phyloP scores from a whole-genome alignment of 495 filamentous ascomycete species.

The Neurospora hispaniola region DNA sequence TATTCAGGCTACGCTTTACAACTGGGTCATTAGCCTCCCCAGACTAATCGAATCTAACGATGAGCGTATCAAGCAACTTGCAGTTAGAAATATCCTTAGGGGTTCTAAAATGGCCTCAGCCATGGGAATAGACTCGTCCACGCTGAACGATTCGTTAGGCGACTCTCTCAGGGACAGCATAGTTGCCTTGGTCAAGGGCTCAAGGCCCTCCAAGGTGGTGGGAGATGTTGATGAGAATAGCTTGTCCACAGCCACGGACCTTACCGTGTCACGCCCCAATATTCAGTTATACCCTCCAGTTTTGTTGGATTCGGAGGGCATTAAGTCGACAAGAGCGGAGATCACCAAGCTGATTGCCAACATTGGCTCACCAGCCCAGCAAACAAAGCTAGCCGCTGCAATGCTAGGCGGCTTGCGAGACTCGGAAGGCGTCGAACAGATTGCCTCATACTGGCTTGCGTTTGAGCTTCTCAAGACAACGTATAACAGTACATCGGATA shows the following conservation, averaged over 20 bases:
- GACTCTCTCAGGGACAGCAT: constrained; percentile 53
- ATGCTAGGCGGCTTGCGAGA: constrained; percentile 50
- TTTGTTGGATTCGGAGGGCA: constrained; percentile 53
- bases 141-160: constrained; percentile 58
- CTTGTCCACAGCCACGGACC: constrained; percentile 13
- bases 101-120: constrained; percentile 59
- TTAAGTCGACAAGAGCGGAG: constrained; percentile 48
- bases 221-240: constrained; percentile 6
- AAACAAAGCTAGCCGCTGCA: constrained; percentile 39
- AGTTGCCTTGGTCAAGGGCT: constrained; percentile 28
- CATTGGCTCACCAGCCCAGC: constrained; percentile 32
- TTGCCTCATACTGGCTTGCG: constrained; percentile 76
- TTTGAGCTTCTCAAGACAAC: constrained; percentile 56
- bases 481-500: constrained; percentile 34
- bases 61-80: constrained; percentile 59
- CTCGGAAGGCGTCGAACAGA: constrained; percentile 40
- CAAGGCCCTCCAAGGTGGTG: constrained; percentile 20
- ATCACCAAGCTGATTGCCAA: constrained; percentile 36
- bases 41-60: constrained; percentile 78
- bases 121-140: constrained; percentile 54
- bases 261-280: constrained; percentile 16
- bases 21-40: constrained; percentile 72
- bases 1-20: constrained; percentile 63
- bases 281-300: constrained; percentile 47
- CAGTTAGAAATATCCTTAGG: constrained; percentile 61